Evolutionary conservation across 495 filamentous ascomycete genomes (phyloP), one percentile per base, ranked within the genome.

Genomic region (Neurospora hispaniola): DNA sequence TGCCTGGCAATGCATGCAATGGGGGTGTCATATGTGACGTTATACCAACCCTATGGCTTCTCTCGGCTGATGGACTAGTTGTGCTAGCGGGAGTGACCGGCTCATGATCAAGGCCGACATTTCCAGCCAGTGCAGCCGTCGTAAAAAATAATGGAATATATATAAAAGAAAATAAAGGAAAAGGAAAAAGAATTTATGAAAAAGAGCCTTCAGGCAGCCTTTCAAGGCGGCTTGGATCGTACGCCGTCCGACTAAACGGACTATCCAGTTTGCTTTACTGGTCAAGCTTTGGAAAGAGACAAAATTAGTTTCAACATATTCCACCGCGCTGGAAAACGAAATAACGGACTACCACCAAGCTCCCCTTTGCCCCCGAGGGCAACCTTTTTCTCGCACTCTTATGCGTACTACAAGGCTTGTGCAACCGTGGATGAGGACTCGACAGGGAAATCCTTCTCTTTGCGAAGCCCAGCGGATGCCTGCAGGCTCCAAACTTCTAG

Each of bases 401-500:
- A 62, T 62, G 27, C 54, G 27, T 66, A 18, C 27, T 66, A 66
- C 54, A 35, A 66, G 27, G 27, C 54, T 27, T 66, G 54, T 38
- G 54, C 12, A 66, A 66, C 54, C 54, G 27, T 66, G 73, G 44
- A 7, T 74, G 62, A 71, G 70, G 20, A 43, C 54, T 41, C n/a
- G n/a, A 54, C 11, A 72, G 31, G 74, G 73, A 20, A 68, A 74
- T 71, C 74, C 74, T 14, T 71, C 48, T 42, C 69, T 75, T 69
- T 70, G 72, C 72, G 12, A 71, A 71, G 39, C 14, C 20, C 42
- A 71, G 70, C 75, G 75, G 78, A 43, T 74, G 71, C n/a, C 27
- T 73, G 76, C 76, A 78, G 70, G 66, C 66, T 66, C 68, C 66
- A 62, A 62, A 35, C 62, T 73, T 75, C 72, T 42, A 77, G 74